Conservation (phyloP, 2,329 filamentous ascomycete genomes). For the Fusarium devonianum region DNA sequence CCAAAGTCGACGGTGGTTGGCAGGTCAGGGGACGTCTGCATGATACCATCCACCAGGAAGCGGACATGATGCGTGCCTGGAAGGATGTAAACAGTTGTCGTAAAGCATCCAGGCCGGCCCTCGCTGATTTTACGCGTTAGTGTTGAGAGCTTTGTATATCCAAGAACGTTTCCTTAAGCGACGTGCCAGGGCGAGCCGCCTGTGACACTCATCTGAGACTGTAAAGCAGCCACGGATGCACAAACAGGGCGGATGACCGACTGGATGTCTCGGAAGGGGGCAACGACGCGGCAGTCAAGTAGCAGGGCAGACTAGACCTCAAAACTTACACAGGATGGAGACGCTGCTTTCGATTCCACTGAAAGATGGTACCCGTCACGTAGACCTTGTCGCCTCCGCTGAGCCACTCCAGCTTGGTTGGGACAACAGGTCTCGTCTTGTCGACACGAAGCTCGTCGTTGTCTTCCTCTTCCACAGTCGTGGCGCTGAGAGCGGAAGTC, state of each 20-base stretch:
- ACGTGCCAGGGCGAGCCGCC: slow-evolving; percentile 9
- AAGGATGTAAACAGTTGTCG: slow-evolving; percentile 80
- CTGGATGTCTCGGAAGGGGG: slow-evolving; percentile 33
- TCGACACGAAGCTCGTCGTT: slow-evolving; percentile 79
- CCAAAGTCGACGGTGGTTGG: slow-evolving; percentile 97
- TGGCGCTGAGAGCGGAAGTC: slow-evolving; percentile 66
- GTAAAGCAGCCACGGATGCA: slow-evolving; percentile 36
- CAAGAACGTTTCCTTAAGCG: slow-evolving; percentile 1
- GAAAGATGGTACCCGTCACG: slow-evolving; percentile 95
- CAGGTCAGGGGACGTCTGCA: slow-evolving; percentile 85
- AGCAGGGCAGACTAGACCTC: slow-evolving; percentile 1
- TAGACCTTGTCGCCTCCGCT: slow-evolving; percentile 87
- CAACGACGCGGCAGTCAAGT: slow-evolving; percentile 7
- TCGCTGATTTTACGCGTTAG: slow-evolving; percentile 50
- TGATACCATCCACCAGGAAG: slow-evolving; percentile 93
- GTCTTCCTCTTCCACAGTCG: slow-evolving; percentile 78
- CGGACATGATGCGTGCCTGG: slow-evolving; percentile 96
- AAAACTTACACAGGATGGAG: slow-evolving; percentile 82
- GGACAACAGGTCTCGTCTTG: slow-evolving; percentile 79
- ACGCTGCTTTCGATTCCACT: slow-evolving; percentile 94
- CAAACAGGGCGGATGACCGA: slow-evolving; percentile 36
- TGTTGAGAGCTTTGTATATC: slow-evolving; percentile 9
- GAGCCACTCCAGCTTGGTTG: slow-evolving; percentile 86
- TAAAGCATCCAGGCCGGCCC: slow-evolving; percentile 69
- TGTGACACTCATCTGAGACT: slow-evolving; percentile 35